These are phyloP conservation scores for Aspergillus pseudonomiae DNA, from an alignment of 2,329 filamentous ascomycete genomes.

Conservation along the genomic window DNA sequence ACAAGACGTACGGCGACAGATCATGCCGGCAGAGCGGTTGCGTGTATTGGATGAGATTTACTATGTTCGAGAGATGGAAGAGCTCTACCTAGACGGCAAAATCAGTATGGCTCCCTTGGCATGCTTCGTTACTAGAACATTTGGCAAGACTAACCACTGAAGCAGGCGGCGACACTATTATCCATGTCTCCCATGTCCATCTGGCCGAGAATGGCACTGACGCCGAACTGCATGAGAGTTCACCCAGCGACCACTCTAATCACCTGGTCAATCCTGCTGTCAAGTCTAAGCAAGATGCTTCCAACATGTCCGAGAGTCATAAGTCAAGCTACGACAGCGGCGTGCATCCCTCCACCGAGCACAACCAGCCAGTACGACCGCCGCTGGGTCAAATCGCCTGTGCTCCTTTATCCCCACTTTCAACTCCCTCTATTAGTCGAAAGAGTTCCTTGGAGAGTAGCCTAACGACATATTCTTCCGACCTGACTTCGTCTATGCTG, in stretches of 20 bases:
- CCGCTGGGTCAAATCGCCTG: conserved; percentile 13
- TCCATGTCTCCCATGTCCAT: conserved; percentile 34
- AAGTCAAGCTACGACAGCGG: neutral
- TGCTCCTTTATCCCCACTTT: conserved; percentile 21
- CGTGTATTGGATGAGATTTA: conserved; percentile 46
- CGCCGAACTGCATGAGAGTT: conserved; percentile 18
- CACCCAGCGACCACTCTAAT: neutral
- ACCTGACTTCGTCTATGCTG: conserved; percentile 19
- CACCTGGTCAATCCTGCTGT: conserved; percentile 9
- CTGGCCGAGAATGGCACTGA: conserved; percentile 26
- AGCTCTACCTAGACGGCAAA: conserved; percentile 40
- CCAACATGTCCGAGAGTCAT: conserved; percentile 4
- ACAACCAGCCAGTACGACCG: neutral
- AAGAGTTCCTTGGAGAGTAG: conserved; percentile 23
- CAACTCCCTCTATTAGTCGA: conserved; percentile 20
- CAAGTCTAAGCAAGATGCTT: conserved; percentile 9
- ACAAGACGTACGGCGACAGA: conserved; percentile 42
- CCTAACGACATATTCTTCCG: conserved; percentile 20
- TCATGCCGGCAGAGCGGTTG: conserved; percentile 37
- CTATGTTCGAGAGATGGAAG: conserved; percentile 42
- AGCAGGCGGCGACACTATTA: conserved; percentile 31
- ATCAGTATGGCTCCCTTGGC: conserved; percentile 33
- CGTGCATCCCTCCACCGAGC: neutral
- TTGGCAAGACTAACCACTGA: conserved; percentile 6
- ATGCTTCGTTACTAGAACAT: neutral